Base-by-base conservation (phyloP, 441 rosid genomes). In the Geranium incanum region DNA sequence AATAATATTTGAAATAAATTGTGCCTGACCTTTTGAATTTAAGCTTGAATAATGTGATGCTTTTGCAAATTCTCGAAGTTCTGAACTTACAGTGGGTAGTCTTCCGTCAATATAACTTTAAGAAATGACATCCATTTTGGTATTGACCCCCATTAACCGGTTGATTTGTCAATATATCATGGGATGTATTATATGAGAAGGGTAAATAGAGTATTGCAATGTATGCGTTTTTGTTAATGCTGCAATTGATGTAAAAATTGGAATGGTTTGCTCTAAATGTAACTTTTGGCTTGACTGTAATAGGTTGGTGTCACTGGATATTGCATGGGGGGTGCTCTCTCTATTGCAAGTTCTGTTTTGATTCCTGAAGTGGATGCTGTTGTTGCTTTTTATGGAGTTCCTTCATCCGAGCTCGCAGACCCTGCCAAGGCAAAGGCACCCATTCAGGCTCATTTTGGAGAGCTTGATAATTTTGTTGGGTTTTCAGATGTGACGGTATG, bases 321-420 rank as follows among this genome's bases (percentile, higher is more conserved):
- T 79, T 94, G 99, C 83, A 92, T 94, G 97, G 99, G 95, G 15
- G 94, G 97, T 74, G 97, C 97, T 73, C 84, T 94, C 69, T 77
- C 97, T 67, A 85, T 94, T 75, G 94, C 97, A 73, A 92, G 93
- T 78, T 86, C 99, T 73, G 99, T 88, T 76, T 85, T 92, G 80
- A 84, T 88, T 76, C 97, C 89, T 19, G 94, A 82, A 72, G 94
- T 89, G 18, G 97, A 92, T 83, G 89, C 94, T 70, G 97, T 80
- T 79, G 99, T 89, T 59, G 88, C 90, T 52, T 94, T 94, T 76
- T 94, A 92, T 74, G 99, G 99, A 39, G 85, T 84, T 62, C 97
- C 97, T 77, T 83, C 97, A 36, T 71, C 93, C 0, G 85, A 84
- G 77, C 97, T 94, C 36, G 97, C 97, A 19, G 93, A 94, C 72